Percentiles rank a stretch among this genome's conserved stretches.
phyloP scores from a whole-genome alignment of 192 early-diverging fungal genomes.

The Blastocladiella britannica region DNA sequence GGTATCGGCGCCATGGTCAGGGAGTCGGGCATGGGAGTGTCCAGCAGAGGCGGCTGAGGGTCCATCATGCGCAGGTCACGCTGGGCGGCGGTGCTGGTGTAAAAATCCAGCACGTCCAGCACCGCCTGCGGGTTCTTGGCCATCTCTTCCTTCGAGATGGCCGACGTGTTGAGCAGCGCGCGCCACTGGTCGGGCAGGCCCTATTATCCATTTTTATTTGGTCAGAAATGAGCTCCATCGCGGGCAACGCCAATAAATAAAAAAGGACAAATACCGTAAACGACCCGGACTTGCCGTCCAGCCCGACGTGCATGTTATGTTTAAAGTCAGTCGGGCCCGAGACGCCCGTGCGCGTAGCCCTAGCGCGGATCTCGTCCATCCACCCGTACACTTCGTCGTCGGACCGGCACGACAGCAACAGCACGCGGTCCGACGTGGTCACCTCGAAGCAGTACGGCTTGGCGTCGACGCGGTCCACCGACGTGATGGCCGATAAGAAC shows the following conservation, averaged over 20 bases:
- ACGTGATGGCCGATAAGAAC: slow-evolving; percentile 77
- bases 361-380: slow-evolving; percentile 89
- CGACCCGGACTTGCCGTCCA: slow-evolving; percentile 24
- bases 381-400: slow-evolving; percentile 96
- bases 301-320: slow-evolving; percentile 33
- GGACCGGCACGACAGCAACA: slow-evolving; percentile 63
- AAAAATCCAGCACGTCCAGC: slow-evolving; percentile 91
- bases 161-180: slow-evolving; percentile 76
- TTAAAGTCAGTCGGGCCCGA: slow-evolving; percentile 31
- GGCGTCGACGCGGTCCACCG: slow-evolving; percentile 65
- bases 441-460: slow-evolving; percentile 91
- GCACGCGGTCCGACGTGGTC: slow-evolving; percentile 77
- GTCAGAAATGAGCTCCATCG: too few species aligned
- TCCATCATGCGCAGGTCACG: too few species aligned
- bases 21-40: too few species aligned
- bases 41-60: too few species aligned
- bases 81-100: slow-evolving; percentile 47
- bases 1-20: too few species aligned
- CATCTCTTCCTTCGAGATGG: slow-evolving; percentile 93
- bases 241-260: too few species aligned
- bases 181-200: slow-evolving; percentile 94
- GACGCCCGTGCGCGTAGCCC: slow-evolving; percentile 20
- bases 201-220: slow-evolving; percentile 11
- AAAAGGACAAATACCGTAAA: too few species aligned
- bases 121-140: slow-evolving; percentile 96